These are phyloP conservation scores for Aureobasidium leucospermi DNA, from an alignment of 2,329 filamentous ascomycete genomes.

Conservation along the genomic window DNA sequence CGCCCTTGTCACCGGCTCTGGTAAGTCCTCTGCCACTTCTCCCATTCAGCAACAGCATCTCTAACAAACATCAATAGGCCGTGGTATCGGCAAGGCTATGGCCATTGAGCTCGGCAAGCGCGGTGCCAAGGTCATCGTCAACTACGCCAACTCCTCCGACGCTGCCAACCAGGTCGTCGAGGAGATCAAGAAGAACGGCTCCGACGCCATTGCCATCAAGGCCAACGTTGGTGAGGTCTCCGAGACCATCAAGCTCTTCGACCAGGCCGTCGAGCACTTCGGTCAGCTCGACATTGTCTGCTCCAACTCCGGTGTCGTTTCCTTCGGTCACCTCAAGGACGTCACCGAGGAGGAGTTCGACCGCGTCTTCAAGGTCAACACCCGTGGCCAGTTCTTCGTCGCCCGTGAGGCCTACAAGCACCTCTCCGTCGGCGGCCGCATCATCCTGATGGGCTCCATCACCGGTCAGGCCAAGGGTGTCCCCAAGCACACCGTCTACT, in stretches of 20 bases:
- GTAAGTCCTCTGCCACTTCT: conserved; percentile 23
- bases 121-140: conserved; percentile 59
- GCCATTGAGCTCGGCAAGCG: conserved; percentile 58
- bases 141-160: conserved; percentile 59
- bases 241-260: conserved; percentile 57
- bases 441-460: conserved; percentile 50
- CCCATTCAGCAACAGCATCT: background rate
- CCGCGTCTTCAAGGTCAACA: conserved; percentile 55
- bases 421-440: conserved; percentile 43
- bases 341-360: conserved; percentile 50
- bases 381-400: conserved; percentile 57
- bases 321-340: conserved; percentile 47
- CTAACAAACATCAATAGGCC: conserved; percentile 35
- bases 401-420: conserved; percentile 50
- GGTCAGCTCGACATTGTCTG: conserved; percentile 63
- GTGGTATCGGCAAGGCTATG: conserved; percentile 61
- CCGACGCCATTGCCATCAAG: conserved; percentile 57
- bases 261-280: conserved; percentile 54
- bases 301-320: conserved; percentile 58
- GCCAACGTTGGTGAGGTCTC: conserved; percentile 60
- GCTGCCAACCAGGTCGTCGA: conserved; percentile 60
- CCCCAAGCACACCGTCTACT: conserved; percentile 48
- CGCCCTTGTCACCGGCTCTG: conserved; percentile 47
- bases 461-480: conserved; percentile 51
- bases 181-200: conserved; percentile 57